A percentile compares a stretch with the other conserved stretches of the same genome.
phyloP scores from a whole-genome alignment of 2,329 filamentous ascomycete genomes.

The Diaporthe capsici region DNA sequence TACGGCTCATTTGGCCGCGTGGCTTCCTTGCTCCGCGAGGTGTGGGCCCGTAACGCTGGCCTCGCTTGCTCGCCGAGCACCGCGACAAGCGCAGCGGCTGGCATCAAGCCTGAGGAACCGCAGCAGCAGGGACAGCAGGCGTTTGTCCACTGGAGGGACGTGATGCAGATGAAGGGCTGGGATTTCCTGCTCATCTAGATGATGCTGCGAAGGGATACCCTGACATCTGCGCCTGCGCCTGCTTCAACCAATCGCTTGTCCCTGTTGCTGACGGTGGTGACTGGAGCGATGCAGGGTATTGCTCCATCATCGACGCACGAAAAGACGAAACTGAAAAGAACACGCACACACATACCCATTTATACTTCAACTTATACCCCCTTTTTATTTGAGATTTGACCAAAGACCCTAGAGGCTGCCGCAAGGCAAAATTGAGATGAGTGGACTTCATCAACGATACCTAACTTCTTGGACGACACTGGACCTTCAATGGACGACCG shows the following conservation, averaged over 20 bases:
- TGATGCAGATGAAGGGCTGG: conserved; percentile 93
- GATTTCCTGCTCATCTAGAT: conserved; percentile 88
- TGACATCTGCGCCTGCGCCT: conserved; percentile 38
- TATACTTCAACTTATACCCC: conserved; percentile 40
- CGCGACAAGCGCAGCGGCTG: conserved; percentile 53
- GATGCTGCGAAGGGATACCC: conserved; percentile 39
- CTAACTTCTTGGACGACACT: conserved; percentile 42
- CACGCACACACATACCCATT: conserved; percentile 47
- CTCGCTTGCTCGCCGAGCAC: conserved; percentile 54
- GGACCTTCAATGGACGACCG: conserved; percentile 37
- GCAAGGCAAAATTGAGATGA: conserved; percentile 41
- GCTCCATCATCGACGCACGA: conserved; percentile 34
- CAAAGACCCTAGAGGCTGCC: conserved; percentile 39
- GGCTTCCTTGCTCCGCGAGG: conserved; percentile 81
- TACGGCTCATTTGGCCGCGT: conserved; percentile 91
- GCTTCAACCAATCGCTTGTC: conserved; percentile 37
- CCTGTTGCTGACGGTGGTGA: conserved; percentile 39
- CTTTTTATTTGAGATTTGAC: conserved; percentile 43
- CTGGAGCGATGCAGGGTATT: conserved; percentile 34
- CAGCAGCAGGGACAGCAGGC: conserved; percentile 50
- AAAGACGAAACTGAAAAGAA: conserved; percentile 37
- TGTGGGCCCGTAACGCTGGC: conserved; percentile 83
- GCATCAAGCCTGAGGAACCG: conserved; percentile 48
- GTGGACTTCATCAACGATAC: conserved; percentile 37
- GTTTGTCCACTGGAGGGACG: conserved; percentile 93